These are phyloP conservation scores for Lentinula sp. DNA, from an alignment of 768 basidiomycete genomes.

Conservation along the genomic window DNA sequence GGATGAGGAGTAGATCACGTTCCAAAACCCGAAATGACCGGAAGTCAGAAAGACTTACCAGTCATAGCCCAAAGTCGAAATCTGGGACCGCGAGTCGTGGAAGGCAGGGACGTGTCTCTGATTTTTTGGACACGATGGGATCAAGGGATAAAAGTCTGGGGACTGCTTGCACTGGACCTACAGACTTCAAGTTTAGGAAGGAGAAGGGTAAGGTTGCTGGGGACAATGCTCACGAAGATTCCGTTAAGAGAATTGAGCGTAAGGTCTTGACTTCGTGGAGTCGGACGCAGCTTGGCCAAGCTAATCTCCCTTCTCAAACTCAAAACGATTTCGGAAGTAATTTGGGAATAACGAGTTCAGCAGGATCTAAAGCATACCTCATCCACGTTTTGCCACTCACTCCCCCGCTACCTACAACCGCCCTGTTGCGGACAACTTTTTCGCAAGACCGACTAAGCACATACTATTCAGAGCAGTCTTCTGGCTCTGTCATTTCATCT, in stretches of 20 bases:
- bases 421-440: not conserved
- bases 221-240: no score
- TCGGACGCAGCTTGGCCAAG: not conserved
- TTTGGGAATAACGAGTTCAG: no score
- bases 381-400: not conserved
- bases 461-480: not conserved
- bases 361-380: not conserved
- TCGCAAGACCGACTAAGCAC: not conserved
- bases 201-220: not conserved
- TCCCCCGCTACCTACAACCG: not conserved
- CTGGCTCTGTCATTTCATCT: not conserved
- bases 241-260: not conserved
- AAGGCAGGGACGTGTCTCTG: not conserved
- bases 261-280: not conserved
- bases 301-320: not conserved
- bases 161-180: not conserved
- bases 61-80: no score
- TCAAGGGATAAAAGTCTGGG: not conserved
- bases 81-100: not conserved
- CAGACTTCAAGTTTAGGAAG: not conserved
- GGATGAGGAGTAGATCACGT: conserved; percentile 2
- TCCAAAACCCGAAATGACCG: not conserved
- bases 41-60: not conserved
- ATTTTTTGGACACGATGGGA: not conserved
- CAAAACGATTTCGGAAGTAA: no score